Conservation (phyloP, 2,329 filamentous ascomycete species). For the Talaromyces atroroseus region DNA sequence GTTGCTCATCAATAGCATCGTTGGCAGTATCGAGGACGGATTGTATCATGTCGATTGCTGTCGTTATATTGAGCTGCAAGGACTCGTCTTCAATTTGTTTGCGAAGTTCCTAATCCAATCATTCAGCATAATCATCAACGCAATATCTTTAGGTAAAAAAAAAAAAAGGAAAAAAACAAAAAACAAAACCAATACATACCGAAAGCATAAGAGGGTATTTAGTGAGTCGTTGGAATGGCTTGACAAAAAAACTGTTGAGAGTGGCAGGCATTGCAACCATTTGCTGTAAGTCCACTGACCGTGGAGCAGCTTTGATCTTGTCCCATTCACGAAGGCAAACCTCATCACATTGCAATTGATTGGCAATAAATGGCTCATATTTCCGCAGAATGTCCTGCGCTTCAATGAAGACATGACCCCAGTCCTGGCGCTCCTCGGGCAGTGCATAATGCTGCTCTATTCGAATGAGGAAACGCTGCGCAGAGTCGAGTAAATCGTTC, state of each 20-base stretch:
- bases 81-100: constrained; percentile 75
- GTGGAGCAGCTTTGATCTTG: constrained; percentile 65
- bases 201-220: constrained; percentile 90
- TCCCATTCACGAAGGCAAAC: constrained; percentile 81
- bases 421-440: constrained; percentile 71
- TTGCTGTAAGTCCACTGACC: constrained; percentile 61
- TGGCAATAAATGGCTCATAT: constrained; percentile 95
- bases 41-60: constrained; percentile 76
- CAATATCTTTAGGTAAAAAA: too few species aligned
- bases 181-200: constrained; percentile 43
- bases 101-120: constrained; percentile 62
- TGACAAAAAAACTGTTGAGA: constrained; percentile 85
- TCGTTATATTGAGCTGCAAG: constrained; percentile 64
- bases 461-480: constrained; percentile 87
- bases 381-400: constrained; percentile 86
- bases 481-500: constrained; percentile 90
- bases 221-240: constrained; percentile 90
- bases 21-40: constrained; percentile 80
- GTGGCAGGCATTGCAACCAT: constrained; percentile 85
- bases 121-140: constrained; percentile 6
- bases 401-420: constrained; percentile 84
- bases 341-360: constrained; percentile 83
- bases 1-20: constrained; percentile 81
- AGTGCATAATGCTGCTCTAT: constrained; percentile 93
- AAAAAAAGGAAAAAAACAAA: too few species aligned